phyloP scores from a whole-genome alignment of 257 asterid species.

The Solanum chmielewskii region DNA sequence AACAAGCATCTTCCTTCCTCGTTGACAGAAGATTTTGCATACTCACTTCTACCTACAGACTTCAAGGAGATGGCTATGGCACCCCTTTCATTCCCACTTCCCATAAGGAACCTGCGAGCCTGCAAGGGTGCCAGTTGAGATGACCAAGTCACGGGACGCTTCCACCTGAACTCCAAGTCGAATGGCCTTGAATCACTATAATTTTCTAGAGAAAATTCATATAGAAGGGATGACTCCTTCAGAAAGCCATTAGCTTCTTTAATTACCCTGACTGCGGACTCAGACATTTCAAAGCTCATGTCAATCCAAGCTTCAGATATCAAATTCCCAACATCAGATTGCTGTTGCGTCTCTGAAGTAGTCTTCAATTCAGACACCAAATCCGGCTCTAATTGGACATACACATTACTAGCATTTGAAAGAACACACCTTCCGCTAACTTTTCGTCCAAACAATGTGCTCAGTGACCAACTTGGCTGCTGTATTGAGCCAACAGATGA shows the following conservation, averaged over 20 bases:
- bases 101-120: slow-evolving; percentile 75
- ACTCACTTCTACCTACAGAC: slow-evolving; percentile 26
- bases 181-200: slow-evolving; percentile 48
- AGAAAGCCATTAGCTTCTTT: slow-evolving; percentile 30
- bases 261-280: slow-evolving; percentile 51
- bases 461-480: slow-evolving; percentile 83
- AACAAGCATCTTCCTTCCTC: slow-evolving; percentile 35
- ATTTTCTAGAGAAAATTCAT: slow-evolving; percentile 49
- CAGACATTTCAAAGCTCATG: slow-evolving; percentile 51
- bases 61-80: slow-evolving; percentile 79
- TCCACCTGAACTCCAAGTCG: slow-evolving; percentile 80
- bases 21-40: slow-evolving; percentile 7
- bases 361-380: slow-evolving; percentile 44
- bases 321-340: slow-evolving; percentile 17
- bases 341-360: slow-evolving; percentile 5
- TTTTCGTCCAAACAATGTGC: slow-evolving; percentile 81
- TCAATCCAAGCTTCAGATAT: slow-evolving; percentile 14
- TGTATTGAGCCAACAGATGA: slow-evolving; percentile 24
- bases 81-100: slow-evolving; percentile 98
- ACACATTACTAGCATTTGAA: slow-evolving; percentile 64
- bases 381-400: slow-evolving; percentile 60
- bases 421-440: slow-evolving; percentile 60
- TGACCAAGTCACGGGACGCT: slow-evolving; percentile 69
- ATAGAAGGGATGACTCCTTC: slow-evolving; percentile 38
- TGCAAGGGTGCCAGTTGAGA: slow-evolving; percentile 70